Base-by-base conservation (phyloP, 768 basidiomycete species). In the Agrocybe praecox region DNA sequence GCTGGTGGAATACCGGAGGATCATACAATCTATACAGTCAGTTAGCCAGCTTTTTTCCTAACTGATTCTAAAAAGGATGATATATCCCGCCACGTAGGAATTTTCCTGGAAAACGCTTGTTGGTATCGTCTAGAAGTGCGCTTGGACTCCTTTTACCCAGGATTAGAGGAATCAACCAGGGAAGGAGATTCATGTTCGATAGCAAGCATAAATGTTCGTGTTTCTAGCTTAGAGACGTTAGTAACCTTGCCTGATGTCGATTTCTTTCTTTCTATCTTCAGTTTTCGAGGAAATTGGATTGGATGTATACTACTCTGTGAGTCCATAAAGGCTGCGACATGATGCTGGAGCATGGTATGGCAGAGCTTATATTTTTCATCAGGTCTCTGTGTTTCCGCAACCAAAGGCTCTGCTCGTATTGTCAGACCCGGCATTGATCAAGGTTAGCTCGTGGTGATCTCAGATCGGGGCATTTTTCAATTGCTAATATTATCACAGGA, bases 81-180 rank as follows among this genome's bases (percentile, higher is more conserved):
- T 17, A 5, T 8, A 10, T 12, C 5, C 18, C 15, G 22, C 44
- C 36, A 4, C 32, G 26, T 32, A 58, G 56, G 0, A 52, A 58
- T 44, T 26, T 52, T 18, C 56, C 56, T 33, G 56, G 56, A 19
- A 36, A 42, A 26, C 56, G 56, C 45, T 47, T 34, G 2, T 5
- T 58, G 18, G 46, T 58, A 22, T 49, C 56, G 45, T 46, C 51
- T 10, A 40, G 42, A 8, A 52, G 51, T n/a, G 18, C 48, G 1
- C 15, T 58, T 10, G 51, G 46, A 14, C 26, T 52, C 10, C 24
- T 58, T 15, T 22, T 58, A 11, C 56, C 56, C 18, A 52, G 32
- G 48, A 49, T 53, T 10, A 46, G 45, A 15, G 29, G 46, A 21
- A 22, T 58, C 15, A 58, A 53, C 36, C 56, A 45, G 10, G 56